These are phyloP conservation scores for Dendrobium nobile DNA, from an alignment of 106 monocot genomes.

Conservation along the genomic window DNA sequence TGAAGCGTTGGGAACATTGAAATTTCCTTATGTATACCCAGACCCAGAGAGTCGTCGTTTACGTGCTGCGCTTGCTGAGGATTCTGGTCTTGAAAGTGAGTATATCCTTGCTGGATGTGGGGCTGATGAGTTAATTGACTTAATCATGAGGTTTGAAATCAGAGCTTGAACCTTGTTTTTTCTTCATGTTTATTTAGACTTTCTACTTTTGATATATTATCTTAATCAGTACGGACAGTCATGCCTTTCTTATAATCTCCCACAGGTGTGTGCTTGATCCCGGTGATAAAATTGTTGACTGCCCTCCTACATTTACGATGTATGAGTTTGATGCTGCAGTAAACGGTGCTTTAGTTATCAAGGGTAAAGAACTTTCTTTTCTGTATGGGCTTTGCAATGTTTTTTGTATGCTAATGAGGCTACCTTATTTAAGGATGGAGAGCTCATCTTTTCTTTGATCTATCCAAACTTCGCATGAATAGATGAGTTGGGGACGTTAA, in stretches of 20 bases:
- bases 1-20: slow-evolving; percentile 76
- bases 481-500: neutral
- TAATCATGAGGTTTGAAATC: slow-evolving; percentile 86
- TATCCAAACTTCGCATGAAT: neutral
- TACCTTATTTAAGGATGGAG: neutral
- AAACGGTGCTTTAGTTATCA: slow-evolving; percentile 85
- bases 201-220: neutral
- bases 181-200: neutral
- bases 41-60: slow-evolving; percentile 86
- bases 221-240: neutral
- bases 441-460: neutral
- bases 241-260: slow-evolving; percentile 1
- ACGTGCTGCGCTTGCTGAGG: slow-evolving; percentile 87
- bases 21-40: slow-evolving; percentile 95
- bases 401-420: neutral
- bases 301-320: slow-evolving; percentile 99
- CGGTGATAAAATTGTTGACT: slow-evolving; percentile 93
- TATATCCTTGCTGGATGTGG: slow-evolving; percentile 97
- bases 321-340: slow-evolving; percentile 99
- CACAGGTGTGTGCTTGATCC: slow-evolving; percentile 95
- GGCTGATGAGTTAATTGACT: slow-evolving; percentile 94
- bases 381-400: neutral
- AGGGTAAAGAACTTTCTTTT: slow-evolving; percentile 37
- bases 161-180: neutral
- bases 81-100: slow-evolving; percentile 83